Evolutionary conservation across 2,329 filamentous ascomycete species (phyloP), one percentile per base, ranked within the genome.

Genomic region (Knoxdaviesia capensis): DNA sequence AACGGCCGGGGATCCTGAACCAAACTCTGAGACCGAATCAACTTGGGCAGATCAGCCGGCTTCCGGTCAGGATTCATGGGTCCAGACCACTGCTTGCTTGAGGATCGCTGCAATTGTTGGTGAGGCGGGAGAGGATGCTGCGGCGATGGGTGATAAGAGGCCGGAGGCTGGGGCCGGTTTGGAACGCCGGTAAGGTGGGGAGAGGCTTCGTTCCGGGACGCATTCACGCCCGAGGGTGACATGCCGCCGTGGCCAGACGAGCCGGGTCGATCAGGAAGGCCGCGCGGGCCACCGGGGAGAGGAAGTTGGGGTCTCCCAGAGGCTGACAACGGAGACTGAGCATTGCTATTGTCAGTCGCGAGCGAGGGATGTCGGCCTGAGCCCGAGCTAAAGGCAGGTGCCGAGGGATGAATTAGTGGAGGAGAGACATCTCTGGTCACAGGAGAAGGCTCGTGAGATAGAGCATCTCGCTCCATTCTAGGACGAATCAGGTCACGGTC

Each of bases 1-100:
- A 51, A 46, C 48, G 60, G 49, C 54, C 64, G 52, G 20, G 60
- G 57, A 32, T 63, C 62, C 36, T 61, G 59, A 9, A 59, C 58
- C 48, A 71, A 65, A 43, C 62, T 68, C 45, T 66, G 66, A 1
- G 67, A 64, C 43, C 68, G 59, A 48, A 61, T 63, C 31, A 62
- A 51, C 46, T 68, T 69, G 3, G 70, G 69, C 2, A 68, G 71
- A 11, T 69, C 66, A 2, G 68, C 64, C 0, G 57, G 54, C 44
- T 68, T 68, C 52, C 66, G 71, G 5, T 48, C 51, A 5, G 48
- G 48, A 5, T 68, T 49, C 31, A 62, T 64, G 4, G 69, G 66
- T 41, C 72, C 72, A 44, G 71, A 68, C 71, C 71, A 75, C 53
- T 74, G 70, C 49, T 71, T 73, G 51, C 69, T 73, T 0, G 68